phyloP scores from a whole-genome alignment of 139 green algal genomes.

The Mesotaenium endlicherianum region DNA sequence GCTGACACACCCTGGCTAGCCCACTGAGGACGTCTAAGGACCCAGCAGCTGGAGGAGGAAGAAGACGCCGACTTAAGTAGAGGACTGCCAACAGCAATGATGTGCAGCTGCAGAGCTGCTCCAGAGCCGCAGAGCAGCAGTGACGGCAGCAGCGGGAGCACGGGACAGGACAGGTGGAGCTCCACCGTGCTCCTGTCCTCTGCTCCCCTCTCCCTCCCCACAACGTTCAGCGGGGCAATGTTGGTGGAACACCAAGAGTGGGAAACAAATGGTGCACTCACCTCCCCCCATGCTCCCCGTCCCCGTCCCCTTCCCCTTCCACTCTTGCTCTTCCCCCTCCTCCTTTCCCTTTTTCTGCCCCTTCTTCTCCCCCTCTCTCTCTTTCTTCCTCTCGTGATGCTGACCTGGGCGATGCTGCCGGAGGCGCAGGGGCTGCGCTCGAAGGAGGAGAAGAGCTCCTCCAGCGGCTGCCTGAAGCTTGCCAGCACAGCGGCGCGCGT shows the following conservation, averaged over 20 bases:
- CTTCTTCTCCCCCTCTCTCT: not conserved
- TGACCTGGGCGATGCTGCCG: constrained; percentile 91
- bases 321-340: not conserved
- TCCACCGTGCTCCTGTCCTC: not conserved
- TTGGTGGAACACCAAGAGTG: not conserved
- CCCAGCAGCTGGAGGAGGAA: not conserved
- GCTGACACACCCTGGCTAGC: not conserved
- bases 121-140: not conserved
- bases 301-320: not conserved
- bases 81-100: no score
- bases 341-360: not conserved
- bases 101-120: not conserved
- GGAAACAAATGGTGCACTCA: not conserved
- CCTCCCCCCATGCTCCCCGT: not conserved
- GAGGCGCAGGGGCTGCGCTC: constrained; percentile 74
- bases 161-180: not conserved
- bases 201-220: not conserved
- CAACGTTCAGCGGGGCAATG: not conserved
- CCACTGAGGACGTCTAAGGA: not conserved
- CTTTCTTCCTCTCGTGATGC: not conserved
- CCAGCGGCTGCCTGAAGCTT: constrained; percentile 69
- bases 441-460: constrained; percentile 79
- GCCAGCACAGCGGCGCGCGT: constrained; percentile 61
- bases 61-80: no score
- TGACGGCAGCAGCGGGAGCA: not conserved